Evolutionary conservation across 371 early-diverging fungal species (phyloP), one percentile per base, ranked within the genome.

Genomic region (Mortierella sp.): DNA sequence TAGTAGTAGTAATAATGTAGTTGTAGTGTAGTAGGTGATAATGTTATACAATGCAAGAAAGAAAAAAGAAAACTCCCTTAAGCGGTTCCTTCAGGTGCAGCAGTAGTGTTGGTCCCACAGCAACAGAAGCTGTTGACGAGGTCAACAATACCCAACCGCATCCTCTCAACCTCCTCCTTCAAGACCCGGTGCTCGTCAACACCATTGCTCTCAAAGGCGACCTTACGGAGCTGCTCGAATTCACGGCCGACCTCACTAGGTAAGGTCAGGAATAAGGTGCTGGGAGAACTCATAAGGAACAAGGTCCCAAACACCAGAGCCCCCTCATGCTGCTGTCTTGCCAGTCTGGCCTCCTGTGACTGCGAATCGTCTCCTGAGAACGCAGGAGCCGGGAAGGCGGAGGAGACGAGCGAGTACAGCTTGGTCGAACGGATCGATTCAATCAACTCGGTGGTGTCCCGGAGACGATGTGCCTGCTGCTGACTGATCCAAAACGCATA

Each of bases 141-240:
- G 1, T 88, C 88, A 35, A 78, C 83, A 74, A 88, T 83, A n/a
- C 86, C 88, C 41, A 76, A 73, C 38, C 82, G 81, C 81, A 89
- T 83, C 46, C 78, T 56, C 70, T 88, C 88, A 16, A 86, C 87
- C 70, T 89, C 89, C 49, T 75, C 78, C 70, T 83, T 89, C 60
- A 89, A 63, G 4, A 83, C 82, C 4, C 85, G 49, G 54, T 75
- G 71, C 56, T 78, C 65, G 6, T 65, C 16, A 32, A 32, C 65
- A 35, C 4, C 70, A 46, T 6, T 24, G 63, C 24, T 73, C 75
- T 71, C 76, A 29, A 88, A 48, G 24, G 82, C 83, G 0, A 46
- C 81, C 29, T 12, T 49, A 24, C 85, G 75, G 32, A 85, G 70
- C 21, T 55, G 44, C 70, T 85, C 85, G 43, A 85, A 85, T 58